phyloP scores from a whole-genome alignment of 2,329 filamentous ascomycete species.

The Aspergillus glaucus region DNA sequence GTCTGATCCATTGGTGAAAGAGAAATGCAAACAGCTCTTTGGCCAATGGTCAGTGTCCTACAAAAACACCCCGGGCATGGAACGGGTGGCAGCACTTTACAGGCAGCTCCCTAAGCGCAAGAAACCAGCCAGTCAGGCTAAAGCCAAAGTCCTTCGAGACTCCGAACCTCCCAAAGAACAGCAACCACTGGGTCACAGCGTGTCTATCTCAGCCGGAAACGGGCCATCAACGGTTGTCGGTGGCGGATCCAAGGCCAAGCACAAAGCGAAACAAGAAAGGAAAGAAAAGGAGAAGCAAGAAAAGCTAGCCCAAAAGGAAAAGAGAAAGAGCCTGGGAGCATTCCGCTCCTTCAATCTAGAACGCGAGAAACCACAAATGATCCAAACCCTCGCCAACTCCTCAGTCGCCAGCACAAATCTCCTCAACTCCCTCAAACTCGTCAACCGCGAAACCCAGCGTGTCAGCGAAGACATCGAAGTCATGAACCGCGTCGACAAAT shows the following conservation, averaged over 20 bases:
- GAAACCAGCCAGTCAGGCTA: constrained; percentile 66
- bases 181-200: constrained; percentile 30
- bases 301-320: constrained; percentile 46
- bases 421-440: constrained; percentile 75
- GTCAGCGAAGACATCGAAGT: constrained; percentile 79
- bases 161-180: constrained; percentile 50
- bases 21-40: constrained; percentile 83
- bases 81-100: constrained; percentile 73
- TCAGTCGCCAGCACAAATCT: constrained; percentile 89
- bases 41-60: constrained; percentile 79
- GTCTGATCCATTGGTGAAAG: constrained; percentile 77
- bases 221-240: constrained; percentile 33
- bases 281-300: constrained; percentile 51
- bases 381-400: constrained; percentile 79
- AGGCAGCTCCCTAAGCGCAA: constrained; percentile 62
- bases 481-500: constrained; percentile 71
- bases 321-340: constrained; percentile 38
- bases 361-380: constrained; percentile 79
- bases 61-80: constrained; percentile 71
- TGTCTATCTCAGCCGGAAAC: constrained; percentile 33
- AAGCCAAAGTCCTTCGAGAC: constrained; percentile 77
- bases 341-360: constrained; percentile 68
- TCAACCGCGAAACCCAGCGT: constrained; percentile 81
- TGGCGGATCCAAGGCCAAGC: constrained; percentile 30
- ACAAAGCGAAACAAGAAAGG: constrained; percentile 38